Percentiles rank a stretch among this genome's conserved stretches.
These are phyloP conservation scores for Russula earlei DNA, from an alignment of 768 basidiomycete genomes.

Conservation along the genomic window DNA sequence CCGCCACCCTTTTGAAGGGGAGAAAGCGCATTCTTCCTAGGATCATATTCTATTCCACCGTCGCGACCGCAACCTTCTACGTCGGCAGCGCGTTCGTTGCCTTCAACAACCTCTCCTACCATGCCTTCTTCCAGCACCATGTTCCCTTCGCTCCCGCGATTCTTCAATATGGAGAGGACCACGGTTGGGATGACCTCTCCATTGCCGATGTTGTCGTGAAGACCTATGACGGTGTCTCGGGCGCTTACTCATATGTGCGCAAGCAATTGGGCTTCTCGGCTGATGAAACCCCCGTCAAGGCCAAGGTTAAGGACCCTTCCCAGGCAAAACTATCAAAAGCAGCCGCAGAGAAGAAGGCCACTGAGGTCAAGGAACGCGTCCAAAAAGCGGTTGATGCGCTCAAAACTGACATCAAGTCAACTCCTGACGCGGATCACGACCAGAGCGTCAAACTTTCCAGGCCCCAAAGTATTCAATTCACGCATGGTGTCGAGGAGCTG, in stretches of 20 bases:
- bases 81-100: slow-evolving; percentile 70
- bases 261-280: slow-evolving; percentile 38
- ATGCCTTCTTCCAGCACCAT: slow-evolving; percentile 74
- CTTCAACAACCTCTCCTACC: slow-evolving; percentile 69
- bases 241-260: slow-evolving; percentile 42
- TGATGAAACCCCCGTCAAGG: slow-evolving; percentile 5
- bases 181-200: slow-evolving; percentile 72
- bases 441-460: slow-evolving; percentile 32
- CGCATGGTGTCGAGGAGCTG: slow-evolving; percentile 58
- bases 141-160: slow-evolving; percentile 72
- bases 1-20: slow-evolving; percentile 33
- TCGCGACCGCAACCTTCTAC: slow-evolving; percentile 70
- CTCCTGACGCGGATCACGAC: slow-evolving; percentile 26
- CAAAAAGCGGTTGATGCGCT: slow-evolving; percentile 36
- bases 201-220: slow-evolving; percentile 46
- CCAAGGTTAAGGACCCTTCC: background rate
- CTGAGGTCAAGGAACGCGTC: slow-evolving; percentile 37
- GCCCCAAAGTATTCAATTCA: slow-evolving; percentile 41
- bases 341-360: slow-evolving; percentile 28
- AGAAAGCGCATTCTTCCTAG: slow-evolving; percentile 46
- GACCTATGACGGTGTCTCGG: slow-evolving; percentile 38
- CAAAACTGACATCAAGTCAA: slow-evolving; percentile 41
- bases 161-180: slow-evolving; percentile 72
- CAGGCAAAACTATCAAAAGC: background rate
- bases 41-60: slow-evolving; percentile 58